Evolutionary conservation across 371 early-diverging fungal species (phyloP).

Genomic region (Mortierella sp.): DNA sequence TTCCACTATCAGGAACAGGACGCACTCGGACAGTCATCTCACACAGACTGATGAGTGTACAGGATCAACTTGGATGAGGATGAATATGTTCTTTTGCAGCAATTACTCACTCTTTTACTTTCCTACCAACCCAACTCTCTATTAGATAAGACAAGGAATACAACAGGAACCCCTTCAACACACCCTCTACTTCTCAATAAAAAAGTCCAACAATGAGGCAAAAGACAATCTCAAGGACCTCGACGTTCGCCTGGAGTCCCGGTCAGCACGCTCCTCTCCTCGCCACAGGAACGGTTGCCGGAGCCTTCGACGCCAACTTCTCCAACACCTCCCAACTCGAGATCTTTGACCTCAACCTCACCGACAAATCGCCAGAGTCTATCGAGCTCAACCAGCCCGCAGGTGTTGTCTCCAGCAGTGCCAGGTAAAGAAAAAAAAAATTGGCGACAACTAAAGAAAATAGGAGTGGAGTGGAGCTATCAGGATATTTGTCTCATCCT

Average conservation of each 20-base stretch:
- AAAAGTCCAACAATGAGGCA: conserved; percentile 47
- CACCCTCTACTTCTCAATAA: conserved; percentile 1
- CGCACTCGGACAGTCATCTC: not conserved
- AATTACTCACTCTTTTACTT: conserved; percentile 2
- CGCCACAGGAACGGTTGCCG: conserved; percentile 96
- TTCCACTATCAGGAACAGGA: not conserved
- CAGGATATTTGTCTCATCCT: not conserved
- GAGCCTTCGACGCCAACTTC: conserved; percentile 96
- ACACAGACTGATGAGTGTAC: not conserved
- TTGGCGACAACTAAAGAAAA: too few species aligned
- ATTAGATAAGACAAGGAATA: conserved; percentile 8
- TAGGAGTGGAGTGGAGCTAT: not conserved
- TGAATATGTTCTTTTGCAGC: not conserved
- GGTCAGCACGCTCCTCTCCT: conserved; percentile 79
- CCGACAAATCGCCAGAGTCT: conserved; percentile 56
- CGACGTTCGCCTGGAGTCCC: conserved; percentile 88
- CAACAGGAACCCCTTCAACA: not conserved
- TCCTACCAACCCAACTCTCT: not conserved
- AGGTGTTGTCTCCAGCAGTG: conserved; percentile 72
- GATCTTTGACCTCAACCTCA: conserved; percentile 84
- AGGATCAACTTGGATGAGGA: not conserved
- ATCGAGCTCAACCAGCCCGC: conserved; percentile 60
- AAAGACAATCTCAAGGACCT: conserved; percentile 84
- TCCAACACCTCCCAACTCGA: conserved; percentile 93
- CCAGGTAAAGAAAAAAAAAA: conserved; percentile 66